Base-by-base conservation (phyloP, 1,139 yeast species). In the Blastobotrys elegans region DNA sequence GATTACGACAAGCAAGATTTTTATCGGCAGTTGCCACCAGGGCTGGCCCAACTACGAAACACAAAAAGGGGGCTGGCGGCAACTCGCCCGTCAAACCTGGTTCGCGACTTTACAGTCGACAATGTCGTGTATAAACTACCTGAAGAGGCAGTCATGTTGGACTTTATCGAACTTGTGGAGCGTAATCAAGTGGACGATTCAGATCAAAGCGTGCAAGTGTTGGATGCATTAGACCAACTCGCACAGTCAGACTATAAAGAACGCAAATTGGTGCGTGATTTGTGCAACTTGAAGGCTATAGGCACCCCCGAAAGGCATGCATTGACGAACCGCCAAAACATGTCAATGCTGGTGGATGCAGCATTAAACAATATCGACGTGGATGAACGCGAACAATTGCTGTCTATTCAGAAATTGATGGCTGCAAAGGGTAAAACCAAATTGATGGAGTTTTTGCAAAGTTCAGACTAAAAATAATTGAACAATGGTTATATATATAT, bases 91-190 rank as follows among this genome's bases (percentile, higher is more conserved):
- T 75, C 3, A 64, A 66, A 31, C 58, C 65, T 21, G 61, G 73
- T 44, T 60, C 40, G 66, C 14, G 69, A 70, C 2, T 65, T 75
- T 48, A 70, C 74, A 30, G 65, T 74, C 21, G 72, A 75, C 38
- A 74, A 78, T 30, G 72, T 78, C 45, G 72, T 84, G 1, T 84
- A 81, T 62, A 69, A 84, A 50, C 53, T 89, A 1, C 86, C 89
- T 0, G 96, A 88, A 56, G 74, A 74, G 42, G 84, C 88, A 58
- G 73, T 92, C 3, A 67, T 84, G 42, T 66, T 89, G 29, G 96
- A 90, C 63, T 92, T 92, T 61, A 64, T 86, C 32, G 79, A 79
- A 42, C 50, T 63, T 2, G 63, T 66, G 18, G 46, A 53, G 34
- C 61, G 57, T 13, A 58, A 61, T 1, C n/a, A n/a, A 2, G 57